Base-by-base conservation (phyloP, 805 yeast genomes). In the Starmerella asiatica region DNA sequence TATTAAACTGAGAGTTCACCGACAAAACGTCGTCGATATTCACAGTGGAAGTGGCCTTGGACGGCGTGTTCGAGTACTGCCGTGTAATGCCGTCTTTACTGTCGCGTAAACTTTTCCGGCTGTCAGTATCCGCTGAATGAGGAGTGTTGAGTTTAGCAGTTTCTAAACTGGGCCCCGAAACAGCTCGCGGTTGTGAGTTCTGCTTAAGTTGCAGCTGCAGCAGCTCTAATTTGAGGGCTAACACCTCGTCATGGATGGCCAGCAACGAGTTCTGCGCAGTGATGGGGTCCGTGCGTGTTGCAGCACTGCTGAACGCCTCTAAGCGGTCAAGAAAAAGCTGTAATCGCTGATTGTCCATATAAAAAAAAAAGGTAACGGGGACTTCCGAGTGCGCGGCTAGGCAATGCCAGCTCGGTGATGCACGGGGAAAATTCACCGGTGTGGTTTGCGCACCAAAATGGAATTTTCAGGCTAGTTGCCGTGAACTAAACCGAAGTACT, bases 1-100 rank as follows among this genome's bases (percentile, higher is more conserved):
- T 11, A 11, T 11, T 23, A 11, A 23, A 7, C 20, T 30, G 21
- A 15, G 34, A 8, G 32, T 16, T 8, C 23, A 23, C 9, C 26
- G 26, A n/a, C 8, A 29, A 29, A n/a, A 35, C 21, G 8, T 24
- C 35, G 36, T 39, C 42, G 18, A 39, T 39, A 16, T 36, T 36
- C 7, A 39, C 42, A 3, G 42, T 39, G 14, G 42, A 39, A 7
- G 26, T 7, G 26, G 26, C 26, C 26, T 7, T 11, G 26, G 26
- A 23, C 26, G 9, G 9, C 11, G 26, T 11, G 9, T 7, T 23
- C 9, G 9, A 7, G 26, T 11, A 11, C 9, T 23, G 26, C 9
- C 11, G 26, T 11, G 26, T 7, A 7, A 11, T 23, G 26, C 26
- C 26, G 26, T 11, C 11, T 7, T 7, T 7, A 11, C 26, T 23